These are phyloP conservation scores for Heritiera fomes DNA, from an alignment of 345 rosid species.

Conservation along the genomic window DNA sequence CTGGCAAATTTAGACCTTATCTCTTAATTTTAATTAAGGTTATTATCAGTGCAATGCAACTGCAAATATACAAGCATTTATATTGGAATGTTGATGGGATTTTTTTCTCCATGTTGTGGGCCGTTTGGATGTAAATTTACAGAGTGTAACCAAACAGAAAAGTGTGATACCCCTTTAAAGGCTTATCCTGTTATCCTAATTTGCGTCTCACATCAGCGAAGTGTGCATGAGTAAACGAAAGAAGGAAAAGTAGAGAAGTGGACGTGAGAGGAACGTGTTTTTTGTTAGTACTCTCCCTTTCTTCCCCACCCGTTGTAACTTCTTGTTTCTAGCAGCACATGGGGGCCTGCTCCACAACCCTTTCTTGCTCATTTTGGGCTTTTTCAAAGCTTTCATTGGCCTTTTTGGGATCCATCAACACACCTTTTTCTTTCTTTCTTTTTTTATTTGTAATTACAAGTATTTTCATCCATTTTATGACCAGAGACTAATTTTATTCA, in stretches of 20 bases:
- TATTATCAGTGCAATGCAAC: no score
- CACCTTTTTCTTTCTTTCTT: neutral
- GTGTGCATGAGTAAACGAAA: conserved; percentile 7
- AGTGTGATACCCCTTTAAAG: conserved; percentile 11
- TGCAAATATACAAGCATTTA: no score
- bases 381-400: conserved; percentile 32
- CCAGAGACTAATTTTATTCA: no score
- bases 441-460: no score
- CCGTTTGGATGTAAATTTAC: neutral
- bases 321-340: conserved; percentile 24
- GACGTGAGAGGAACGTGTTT: conserved; percentile 26
- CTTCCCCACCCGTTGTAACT: conserved; percentile 6
- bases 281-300: conserved; percentile 2
- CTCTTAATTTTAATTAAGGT: no score
- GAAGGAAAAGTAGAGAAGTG: conserved; percentile 14
- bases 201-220: conserved; percentile 26
- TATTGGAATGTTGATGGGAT: no score
- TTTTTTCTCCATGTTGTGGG: neutral
- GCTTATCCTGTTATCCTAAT: conserved; percentile 33
- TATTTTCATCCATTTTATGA: no score
- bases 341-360: conserved; percentile 29
- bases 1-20: no score
- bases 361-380: conserved; percentile 27
- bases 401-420: conserved; percentile 25
- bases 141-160: conserved; percentile 17